Conservation (phyloP, 2,329 filamentous ascomycete species). For the Epichloe bromicola region DNA sequence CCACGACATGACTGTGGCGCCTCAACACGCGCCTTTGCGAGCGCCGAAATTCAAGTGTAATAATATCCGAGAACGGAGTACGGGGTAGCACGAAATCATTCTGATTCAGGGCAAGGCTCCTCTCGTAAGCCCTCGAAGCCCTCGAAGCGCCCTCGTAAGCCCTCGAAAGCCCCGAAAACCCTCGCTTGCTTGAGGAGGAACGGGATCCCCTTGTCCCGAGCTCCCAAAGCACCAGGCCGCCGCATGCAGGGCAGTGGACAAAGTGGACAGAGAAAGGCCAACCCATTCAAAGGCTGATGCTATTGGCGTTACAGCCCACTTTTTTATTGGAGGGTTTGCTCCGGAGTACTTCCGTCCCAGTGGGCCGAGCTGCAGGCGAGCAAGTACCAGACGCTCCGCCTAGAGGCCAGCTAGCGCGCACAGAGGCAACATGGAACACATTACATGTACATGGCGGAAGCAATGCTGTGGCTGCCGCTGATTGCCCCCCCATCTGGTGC, state of each 20-base stretch:
- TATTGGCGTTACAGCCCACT: background rate
- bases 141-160: no score
- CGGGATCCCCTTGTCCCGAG: no score
- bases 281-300: background rate
- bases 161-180: no score
- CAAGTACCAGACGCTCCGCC: background rate
- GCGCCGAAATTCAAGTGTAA: background rate
- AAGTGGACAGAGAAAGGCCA: background rate
- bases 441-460: background rate
- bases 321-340: constrained; percentile 1
- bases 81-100: no score
- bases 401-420: background rate
- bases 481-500: background rate
- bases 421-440: background rate
- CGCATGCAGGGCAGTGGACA: no score
- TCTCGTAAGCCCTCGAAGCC: no score
- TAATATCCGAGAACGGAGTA: no score
- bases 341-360: background rate
- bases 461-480: no score
- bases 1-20: background rate
- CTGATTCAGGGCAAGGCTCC: no score
- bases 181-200: no score
- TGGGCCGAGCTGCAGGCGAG: background rate
- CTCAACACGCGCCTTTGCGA: background rate
- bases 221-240: no score